Conservation (phyloP, 140 eudicot species). For the Senecio squalidus region DNA sequence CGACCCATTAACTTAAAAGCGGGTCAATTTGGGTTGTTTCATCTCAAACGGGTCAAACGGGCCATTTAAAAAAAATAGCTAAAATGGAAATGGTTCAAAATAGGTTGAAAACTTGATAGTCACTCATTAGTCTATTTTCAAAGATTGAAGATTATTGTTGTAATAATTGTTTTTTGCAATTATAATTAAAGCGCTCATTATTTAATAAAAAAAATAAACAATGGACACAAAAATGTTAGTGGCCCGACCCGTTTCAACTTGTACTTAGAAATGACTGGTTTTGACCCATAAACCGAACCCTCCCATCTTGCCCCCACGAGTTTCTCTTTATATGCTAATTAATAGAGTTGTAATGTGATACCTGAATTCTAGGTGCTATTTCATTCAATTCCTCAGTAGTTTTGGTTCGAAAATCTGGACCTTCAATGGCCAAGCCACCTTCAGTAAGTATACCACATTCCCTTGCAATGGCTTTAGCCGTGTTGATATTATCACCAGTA, state of each 20-base stretch:
- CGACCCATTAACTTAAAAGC: neutral
- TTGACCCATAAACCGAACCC: neutral
- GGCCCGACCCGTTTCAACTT: neutral
- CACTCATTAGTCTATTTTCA: neutral
- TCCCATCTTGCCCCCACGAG: neutral
- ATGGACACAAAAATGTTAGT: no score
- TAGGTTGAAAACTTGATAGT: neutral
- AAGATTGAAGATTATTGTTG: neutral
- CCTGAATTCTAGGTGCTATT: constrained; percentile 74
- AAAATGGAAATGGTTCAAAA: neutral
- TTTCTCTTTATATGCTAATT: no score
- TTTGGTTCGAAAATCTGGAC: constrained; percentile 70
- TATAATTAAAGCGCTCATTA: no score
- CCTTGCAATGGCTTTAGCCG: constrained; percentile 95
- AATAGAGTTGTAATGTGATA: no score
- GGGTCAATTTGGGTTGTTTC: neutral
- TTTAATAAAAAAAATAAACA: no score
- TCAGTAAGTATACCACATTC: constrained; percentile 83
- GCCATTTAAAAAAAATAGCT: neutral
- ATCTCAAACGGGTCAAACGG: neutral
- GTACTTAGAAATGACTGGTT: neutral
- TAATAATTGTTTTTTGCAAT: no score
- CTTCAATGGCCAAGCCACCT: constrained; percentile 80
- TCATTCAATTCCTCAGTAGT: constrained; percentile 50
- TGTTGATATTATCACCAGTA: constrained; percentile 89